Conservation (phyloP, 2,329 filamentous ascomycete genomes). For the Hypoxylon sp. region DNA sequence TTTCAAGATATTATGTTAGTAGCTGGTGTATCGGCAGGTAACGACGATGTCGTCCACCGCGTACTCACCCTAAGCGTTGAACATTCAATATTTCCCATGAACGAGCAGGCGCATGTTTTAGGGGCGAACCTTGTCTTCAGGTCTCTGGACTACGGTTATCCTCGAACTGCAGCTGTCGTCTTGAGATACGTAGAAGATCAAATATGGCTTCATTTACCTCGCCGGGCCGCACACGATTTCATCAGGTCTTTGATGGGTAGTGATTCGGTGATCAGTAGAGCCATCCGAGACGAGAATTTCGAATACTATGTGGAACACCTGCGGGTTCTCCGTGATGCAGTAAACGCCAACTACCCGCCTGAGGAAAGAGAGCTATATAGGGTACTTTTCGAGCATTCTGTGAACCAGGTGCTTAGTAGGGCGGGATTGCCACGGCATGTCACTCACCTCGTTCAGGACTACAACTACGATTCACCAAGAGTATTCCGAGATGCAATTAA, state of each 20-base stretch:
- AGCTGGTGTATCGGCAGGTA: no score
- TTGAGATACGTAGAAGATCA: neutral
- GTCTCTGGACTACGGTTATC: neutral
- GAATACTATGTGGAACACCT: neutral
- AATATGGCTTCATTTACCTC: no score
- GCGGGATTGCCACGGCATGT: no score
- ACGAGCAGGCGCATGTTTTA: neutral
- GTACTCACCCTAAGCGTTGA: no score
- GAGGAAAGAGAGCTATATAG: neutral
- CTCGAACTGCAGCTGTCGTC: neutral
- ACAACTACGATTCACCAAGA: neutral
- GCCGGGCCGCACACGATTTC: no score
- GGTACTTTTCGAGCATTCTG: neutral
- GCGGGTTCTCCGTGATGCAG: neutral
- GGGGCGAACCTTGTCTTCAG: neutral
- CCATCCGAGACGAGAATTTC: neutral
- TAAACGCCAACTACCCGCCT: neutral
- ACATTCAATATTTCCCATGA: no score
- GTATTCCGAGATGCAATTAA: neutral
- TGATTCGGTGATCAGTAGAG: neutral
- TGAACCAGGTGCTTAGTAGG: neutral
- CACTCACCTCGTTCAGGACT: neutral
- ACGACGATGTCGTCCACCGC: neutral
- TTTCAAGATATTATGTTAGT: no score
- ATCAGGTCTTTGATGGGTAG: neutral